A percentile compares a stretch with the other conserved stretches of the same genome.
phyloP scores from a whole-genome alignment of 768 basidiomycete genomes.

The Mycena polygramma region DNA sequence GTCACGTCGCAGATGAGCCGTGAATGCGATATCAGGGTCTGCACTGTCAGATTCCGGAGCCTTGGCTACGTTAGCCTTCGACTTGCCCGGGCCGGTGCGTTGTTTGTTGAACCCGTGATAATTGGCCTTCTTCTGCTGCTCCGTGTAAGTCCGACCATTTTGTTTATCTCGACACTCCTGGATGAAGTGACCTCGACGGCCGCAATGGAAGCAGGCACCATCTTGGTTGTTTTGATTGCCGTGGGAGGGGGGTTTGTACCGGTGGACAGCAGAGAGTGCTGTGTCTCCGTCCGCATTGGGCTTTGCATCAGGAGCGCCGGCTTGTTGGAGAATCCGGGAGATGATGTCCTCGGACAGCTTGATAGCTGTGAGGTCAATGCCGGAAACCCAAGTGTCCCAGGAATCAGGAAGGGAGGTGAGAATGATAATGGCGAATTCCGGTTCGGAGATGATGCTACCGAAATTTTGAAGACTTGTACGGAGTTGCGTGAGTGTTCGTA shows the following conservation, averaged over 20 bases:
- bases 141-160: constrained; percentile 12
- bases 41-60: too few species aligned
- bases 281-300: constrained; percentile 7
- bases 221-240: not conserved
- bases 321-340: constrained; percentile 41
- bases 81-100: not conserved
- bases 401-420: constrained; percentile 49
- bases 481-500: constrained; percentile 42
- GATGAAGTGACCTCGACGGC: constrained; percentile 11
- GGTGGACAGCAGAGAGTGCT: constrained; percentile 16
- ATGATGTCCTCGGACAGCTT: constrained; percentile 38
- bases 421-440: constrained; percentile 47
- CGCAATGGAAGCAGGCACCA: constrained; percentile 20
- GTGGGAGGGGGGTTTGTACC: not conserved
- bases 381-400: constrained; percentile 48
- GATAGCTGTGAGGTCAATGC: constrained; percentile 37
- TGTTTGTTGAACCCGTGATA: not conserved
- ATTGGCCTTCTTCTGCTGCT: constrained; percentile 17
- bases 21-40: constrained; percentile 5
- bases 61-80: too few species aligned
- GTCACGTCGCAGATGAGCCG: not conserved
- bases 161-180: constrained; percentile 24
- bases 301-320: constrained; percentile 23
- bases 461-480: constrained; percentile 41
- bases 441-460: constrained; percentile 41